Evolutionary conservation across 148 eudicot species (phyloP).

Genomic region (Dianthus caryophyllus): DNA sequence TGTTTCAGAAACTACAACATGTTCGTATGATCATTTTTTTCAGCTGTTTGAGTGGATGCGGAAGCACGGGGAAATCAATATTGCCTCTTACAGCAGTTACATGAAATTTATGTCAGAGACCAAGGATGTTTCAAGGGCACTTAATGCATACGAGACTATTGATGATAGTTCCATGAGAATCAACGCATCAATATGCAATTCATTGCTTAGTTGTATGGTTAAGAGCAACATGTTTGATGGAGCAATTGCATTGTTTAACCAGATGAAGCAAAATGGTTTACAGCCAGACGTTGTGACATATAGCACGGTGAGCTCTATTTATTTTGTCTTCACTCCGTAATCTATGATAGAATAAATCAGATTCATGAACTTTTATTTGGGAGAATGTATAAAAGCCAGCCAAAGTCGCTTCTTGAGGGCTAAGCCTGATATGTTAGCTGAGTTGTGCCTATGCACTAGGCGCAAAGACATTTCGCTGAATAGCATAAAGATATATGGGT

Average conservation of each 20-base stretch:
- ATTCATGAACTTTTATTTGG: constrained; percentile 11
- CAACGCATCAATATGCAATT: constrained; percentile 68
- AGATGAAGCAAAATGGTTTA: constrained; percentile 82
- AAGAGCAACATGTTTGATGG: constrained; percentile 49
- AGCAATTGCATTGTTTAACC: constrained; percentile 53
- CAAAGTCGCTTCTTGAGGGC: neutral
- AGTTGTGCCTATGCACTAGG: neutral
- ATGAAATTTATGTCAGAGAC: constrained; percentile 60
- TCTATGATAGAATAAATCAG: neutral
- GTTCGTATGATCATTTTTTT: constrained; percentile 15
- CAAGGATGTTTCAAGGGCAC: constrained; percentile 43
- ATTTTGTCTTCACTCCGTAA: neutral
- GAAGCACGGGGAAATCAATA: constrained; percentile 49
- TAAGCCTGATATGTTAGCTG: neutral
- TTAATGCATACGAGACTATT: constrained; percentile 57
- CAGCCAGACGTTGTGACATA: constrained; percentile 79
- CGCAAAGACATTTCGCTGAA: neutral
- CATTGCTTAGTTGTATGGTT: constrained; percentile 66
- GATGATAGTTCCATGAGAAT: constrained; percentile 50
- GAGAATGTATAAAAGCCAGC: neutral
- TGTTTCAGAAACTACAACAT: too few species aligned
- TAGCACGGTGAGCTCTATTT: constrained; percentile 54
- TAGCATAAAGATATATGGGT: neutral
- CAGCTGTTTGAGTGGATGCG: constrained; percentile 97
- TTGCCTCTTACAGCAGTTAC: constrained; percentile 82